Percentiles rank a stretch among this genome's conserved stretches.
phyloP scores from a whole-genome alignment of 2,329 filamentous ascomycete species.

The Pyrenochaeta sp. region DNA sequence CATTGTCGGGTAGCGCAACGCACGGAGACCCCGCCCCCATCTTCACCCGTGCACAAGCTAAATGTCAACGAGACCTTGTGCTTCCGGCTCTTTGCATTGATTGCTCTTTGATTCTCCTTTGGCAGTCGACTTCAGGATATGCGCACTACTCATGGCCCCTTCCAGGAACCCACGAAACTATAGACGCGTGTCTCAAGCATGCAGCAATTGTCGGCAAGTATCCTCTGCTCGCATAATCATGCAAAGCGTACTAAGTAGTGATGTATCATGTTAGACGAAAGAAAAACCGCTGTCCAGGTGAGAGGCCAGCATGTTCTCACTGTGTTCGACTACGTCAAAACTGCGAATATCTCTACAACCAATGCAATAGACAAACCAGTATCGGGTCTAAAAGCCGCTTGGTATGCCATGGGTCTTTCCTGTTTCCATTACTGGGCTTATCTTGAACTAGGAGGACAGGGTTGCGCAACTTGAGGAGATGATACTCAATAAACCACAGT shows the following conservation, averaged over 20 bases:
- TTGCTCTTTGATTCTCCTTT: neutral
- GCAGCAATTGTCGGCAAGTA: neutral
- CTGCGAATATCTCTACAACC: neutral
- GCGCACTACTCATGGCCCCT: neutral
- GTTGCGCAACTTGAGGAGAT: conserved; percentile 1
- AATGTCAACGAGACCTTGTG: neutral
- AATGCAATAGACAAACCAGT: neutral
- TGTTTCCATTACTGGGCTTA: neutral
- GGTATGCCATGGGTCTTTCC: neutral
- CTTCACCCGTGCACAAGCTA: neutral
- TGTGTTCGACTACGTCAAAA: neutral
- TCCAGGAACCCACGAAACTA: neutral
- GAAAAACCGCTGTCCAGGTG: conserved; percentile 2
- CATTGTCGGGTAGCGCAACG: too few relatives aligned
- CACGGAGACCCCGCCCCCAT: too few relatives aligned
- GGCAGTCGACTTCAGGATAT: neutral
- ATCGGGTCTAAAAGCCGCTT: neutral
- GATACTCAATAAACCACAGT: neutral
- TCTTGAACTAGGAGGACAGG: neutral
- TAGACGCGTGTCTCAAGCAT: conserved; percentile 3
- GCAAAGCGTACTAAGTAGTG: neutral
- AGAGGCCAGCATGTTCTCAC: conserved; percentile 2
- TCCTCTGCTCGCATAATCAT: too few relatives aligned
- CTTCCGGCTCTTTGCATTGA: neutral
- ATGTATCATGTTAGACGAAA: neutral